These are phyloP conservation scores for Pythium aphanidermatum DNA, from an alignment of 352 stramenopile species.

Conservation along the genomic window DNA sequence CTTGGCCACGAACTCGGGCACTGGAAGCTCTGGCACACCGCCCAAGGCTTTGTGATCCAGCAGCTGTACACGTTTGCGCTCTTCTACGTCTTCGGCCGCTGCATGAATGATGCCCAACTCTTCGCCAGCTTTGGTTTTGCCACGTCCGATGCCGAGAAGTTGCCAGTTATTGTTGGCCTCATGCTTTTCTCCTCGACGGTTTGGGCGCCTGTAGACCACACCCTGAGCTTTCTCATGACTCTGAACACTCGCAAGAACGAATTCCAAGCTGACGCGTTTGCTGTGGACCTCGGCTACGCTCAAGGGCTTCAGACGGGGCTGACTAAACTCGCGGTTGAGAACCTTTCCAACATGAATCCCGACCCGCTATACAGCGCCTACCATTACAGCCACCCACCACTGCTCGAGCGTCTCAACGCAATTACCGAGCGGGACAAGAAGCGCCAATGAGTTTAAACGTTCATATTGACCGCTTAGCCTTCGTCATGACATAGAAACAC, in stretches of 20 bases:
- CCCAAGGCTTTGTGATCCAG: slow-evolving; percentile 92
- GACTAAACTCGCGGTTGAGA: slow-evolving; percentile 97
- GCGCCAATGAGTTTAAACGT: slow-evolving; percentile 27
- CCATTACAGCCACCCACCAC: slow-evolving; percentile 96
- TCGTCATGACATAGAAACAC: no score
- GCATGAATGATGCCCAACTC: slow-evolving; percentile 71
- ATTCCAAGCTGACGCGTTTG: slow-evolving; percentile 92
- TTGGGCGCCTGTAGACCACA: slow-evolving; percentile 76
- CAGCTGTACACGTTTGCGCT: slow-evolving; percentile 79
- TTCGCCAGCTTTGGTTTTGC: slow-evolving; percentile 75
- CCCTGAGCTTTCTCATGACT: slow-evolving; percentile 69
- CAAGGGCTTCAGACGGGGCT: slow-evolving; percentile 91
- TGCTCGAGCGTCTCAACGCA: slow-evolving; percentile 94
- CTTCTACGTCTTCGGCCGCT: slow-evolving; percentile 78
- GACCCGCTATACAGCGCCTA: slow-evolving; percentile 94
- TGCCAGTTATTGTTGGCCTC: slow-evolving; percentile 75
- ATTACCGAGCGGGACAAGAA: slow-evolving; percentile 77
- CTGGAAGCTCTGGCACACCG: slow-evolving; percentile 95
- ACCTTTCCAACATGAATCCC: slow-evolving; percentile 96
- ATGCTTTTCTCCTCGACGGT: slow-evolving; percentile 80
- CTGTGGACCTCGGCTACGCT: slow-evolving; percentile 88
- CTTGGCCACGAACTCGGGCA: slow-evolving; percentile 96
- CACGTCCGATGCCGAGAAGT: slow-evolving; percentile 5
- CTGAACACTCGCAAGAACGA: slow-evolving; percentile 76
- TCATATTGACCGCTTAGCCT: no score